Base-by-base conservation (phyloP, 306 rosid species). In the Astragalus membranaceus region DNA sequence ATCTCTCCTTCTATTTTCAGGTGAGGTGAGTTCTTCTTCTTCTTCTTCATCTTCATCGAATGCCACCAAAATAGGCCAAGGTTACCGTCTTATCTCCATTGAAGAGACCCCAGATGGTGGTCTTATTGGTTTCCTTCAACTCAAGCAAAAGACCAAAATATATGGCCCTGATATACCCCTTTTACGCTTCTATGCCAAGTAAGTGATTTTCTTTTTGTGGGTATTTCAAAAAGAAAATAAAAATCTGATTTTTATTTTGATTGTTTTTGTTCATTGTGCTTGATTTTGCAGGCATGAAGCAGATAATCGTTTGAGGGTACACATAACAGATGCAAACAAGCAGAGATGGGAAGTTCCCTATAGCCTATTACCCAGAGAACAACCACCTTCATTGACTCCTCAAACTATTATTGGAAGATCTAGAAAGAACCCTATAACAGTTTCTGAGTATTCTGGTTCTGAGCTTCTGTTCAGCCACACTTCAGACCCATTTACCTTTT, bases 271-370 rank as follows among this genome's bases (percentile, higher is more conserved):
- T n/a, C n/a, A 8, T 49, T 43, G 6, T 15, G 62, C 7, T 36
- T 71, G 46, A 15, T 63, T 51, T 76, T 72, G 48, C 67, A 94
- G 98, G 86, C 92, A 94, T 35, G 97, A 94, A 66, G 72, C 89
- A 0, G 83, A 84, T 2, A 82, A 84, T 49, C 97, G 99, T n/a
- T 79, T 91, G 77, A 87, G 99, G 78, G 88, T 94, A 3, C 95
- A 89, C 66, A 89, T 94, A 35, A 85, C 97, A 12, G 99, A 91
- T 57, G 94, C 95, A 0, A 72, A 79, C 48, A 90, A 80, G 58
- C 92, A 83, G 71, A 82, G 97, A 54, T 94, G 99, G 99, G 99
- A 94, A 66, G 96, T 94, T 0, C 99, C 99, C 14, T 91, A 94
- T 82, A 62, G 83, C 60, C 91, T 94, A 8, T 17, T 94, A 5